Percentiles rank a stretch among this genome's conserved stretches.
Conservation (phyloP, 2,329 filamentous ascomycete genomes). For the Alternaria incomplexa region DNA sequence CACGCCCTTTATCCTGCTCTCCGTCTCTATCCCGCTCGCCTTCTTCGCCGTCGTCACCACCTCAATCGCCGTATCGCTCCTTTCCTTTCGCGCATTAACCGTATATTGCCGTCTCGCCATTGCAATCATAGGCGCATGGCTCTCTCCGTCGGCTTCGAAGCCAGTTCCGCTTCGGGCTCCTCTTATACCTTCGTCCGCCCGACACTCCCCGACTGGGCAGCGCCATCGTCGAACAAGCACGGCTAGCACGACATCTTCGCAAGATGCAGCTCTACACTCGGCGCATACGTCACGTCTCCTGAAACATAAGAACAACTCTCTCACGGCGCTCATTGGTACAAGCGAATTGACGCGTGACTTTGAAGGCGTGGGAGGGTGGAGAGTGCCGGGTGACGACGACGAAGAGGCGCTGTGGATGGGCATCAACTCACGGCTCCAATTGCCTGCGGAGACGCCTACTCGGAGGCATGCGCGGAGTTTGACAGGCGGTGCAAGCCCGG, state of each 20-base stretch:
- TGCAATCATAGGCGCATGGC: slow-evolving; percentile 48
- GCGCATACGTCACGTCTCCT: slow-evolving; percentile 23
- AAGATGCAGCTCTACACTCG: slow-evolving; percentile 22
- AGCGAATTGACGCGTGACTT: slow-evolving; percentile 48
- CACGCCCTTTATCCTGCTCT: slow-evolving; percentile 45
- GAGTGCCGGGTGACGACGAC: slow-evolving; percentile 45
- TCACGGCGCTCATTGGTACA: slow-evolving; percentile 42
- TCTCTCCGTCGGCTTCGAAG: slow-evolving; percentile 35
- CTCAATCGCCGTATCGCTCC: slow-evolving; percentile 45
- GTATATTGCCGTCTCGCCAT: slow-evolving; percentile 52
- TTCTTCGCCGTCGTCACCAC: slow-evolving; percentile 49
- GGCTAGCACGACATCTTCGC: slow-evolving; percentile 26
- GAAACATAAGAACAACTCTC: slow-evolving; percentile 40
- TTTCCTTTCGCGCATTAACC: slow-evolving; percentile 48
- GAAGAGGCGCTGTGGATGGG: slow-evolving; percentile 54
- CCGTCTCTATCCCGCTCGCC: slow-evolving; percentile 49
- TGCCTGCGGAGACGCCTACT: slow-evolving; percentile 41
- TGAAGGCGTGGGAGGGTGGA: slow-evolving; percentile 53
- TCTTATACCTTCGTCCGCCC: slow-evolving; percentile 16
- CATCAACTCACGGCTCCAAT: slow-evolving; percentile 51
- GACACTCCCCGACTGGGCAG: slow-evolving; percentile 30
- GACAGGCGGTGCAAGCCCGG: slow-evolving; percentile 40
- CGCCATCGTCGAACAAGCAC: slow-evolving; percentile 34
- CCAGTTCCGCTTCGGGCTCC: slow-evolving; percentile 16
- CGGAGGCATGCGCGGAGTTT: slow-evolving; percentile 40